Evolutionary conservation across 2,329 filamentous ascomycete genomes (phyloP), one percentile per base, ranked within the genome.

Genomic region (Penicillium sp.): DNA sequence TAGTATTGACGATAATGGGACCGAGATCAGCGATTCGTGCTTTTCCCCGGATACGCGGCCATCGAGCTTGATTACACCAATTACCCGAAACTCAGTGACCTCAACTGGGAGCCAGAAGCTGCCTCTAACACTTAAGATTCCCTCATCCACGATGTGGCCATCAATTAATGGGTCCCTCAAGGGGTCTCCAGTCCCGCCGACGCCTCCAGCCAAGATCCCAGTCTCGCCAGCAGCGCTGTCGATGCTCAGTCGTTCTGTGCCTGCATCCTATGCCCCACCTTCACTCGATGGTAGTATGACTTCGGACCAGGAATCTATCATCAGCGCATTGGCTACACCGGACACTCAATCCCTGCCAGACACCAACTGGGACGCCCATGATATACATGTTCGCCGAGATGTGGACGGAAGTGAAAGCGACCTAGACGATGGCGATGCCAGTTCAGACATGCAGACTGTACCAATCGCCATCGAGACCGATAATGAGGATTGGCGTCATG

Each of bases 241-340:
- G 11, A 87, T 89, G 67, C 85, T 96, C 71, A 82, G 84, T 28
- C 81, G 86, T 22, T 82, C 85, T 45, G 81, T 93, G 4, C 91
- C 91, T 1, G 87, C 85, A 35, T 83, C 86, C 30, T 92, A 90
- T 53, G 88, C 90, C 6, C 88, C 92, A 5, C 93, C 93, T 4
- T 97, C 93, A 5, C 80, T 96, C 4, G 92, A 96, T 75, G 92
- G 91, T 22, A 96, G 91, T 74, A 77, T 94, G 66, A 88, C 86
- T 9, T 96, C 92, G 2, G 92, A 97, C 69, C 91, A 96, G 70
- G 83, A 95, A 73, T 90, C 91, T 1, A 83, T 82, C 50, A 82
- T 91, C 71, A 96, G 91, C 67, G 90, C 90, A 46, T 91, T 93
- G 5, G 85, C 89, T 11, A 97, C 92, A 0, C 92, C 92, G 14